These are phyloP conservation scores for Amanita inopinata DNA, from an alignment of 768 basidiomycete species.

Conservation along the genomic window DNA sequence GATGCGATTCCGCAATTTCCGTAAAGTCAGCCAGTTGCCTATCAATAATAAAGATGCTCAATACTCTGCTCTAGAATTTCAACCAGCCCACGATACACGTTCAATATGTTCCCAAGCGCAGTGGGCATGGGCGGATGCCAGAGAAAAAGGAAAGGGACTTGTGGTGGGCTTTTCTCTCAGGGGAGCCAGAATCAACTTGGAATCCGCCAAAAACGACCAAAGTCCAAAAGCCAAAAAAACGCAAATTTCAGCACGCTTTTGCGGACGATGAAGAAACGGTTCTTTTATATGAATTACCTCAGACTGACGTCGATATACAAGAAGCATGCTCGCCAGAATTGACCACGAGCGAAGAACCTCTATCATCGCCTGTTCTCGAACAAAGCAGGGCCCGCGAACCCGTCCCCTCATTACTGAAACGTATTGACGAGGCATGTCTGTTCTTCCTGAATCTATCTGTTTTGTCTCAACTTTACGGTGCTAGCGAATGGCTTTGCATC, in stretches of 20 bases:
- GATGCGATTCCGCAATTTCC: conserved; percentile 53
- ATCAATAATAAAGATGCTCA: conserved; percentile 1
- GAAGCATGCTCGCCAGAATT: background rate
- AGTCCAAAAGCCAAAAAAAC: conserved; percentile 16
- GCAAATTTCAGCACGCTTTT: conserved; percentile 19
- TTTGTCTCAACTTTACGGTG: no score
- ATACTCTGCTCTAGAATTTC: conserved; percentile 42
- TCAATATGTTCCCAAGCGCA: conserved; percentile 20
- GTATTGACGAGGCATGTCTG: conserved; percentile 58
- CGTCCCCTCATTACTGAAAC: conserved; percentile 42
- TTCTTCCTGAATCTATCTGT: no score
- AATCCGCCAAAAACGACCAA: conserved; percentile 38
- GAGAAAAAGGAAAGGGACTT: conserved; percentile 62
- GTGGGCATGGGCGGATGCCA: conserved; percentile 38
- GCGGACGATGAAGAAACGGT: conserved; percentile 2
- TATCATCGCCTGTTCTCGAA: background rate
- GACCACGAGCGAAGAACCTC: background rate
- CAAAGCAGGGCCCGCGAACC: conserved; percentile 37
- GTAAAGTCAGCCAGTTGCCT: conserved; percentile 36
- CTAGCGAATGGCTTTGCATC: conserved; percentile 61
- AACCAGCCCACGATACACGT: conserved; percentile 50
- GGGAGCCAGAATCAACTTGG: conserved; percentile 63
- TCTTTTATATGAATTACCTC: conserved; percentile 9
- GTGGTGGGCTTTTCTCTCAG: conserved; percentile 76
- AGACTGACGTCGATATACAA: background rate